phyloP scores from a whole-genome alignment of 2,329 filamentous ascomycete genomes.

The Colletotrichum tropicale region DNA sequence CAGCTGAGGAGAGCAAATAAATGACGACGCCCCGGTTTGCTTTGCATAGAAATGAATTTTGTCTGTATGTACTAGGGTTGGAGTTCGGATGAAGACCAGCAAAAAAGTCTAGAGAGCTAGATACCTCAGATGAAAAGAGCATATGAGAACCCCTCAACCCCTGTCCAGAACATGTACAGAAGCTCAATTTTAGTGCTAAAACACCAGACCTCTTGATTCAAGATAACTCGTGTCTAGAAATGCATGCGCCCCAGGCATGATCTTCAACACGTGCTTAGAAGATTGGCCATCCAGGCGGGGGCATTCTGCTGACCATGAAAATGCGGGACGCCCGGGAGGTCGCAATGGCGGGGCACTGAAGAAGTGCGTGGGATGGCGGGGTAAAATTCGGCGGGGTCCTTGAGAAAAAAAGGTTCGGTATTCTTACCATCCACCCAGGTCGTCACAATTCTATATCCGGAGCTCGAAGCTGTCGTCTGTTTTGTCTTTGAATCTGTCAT shows the following conservation, averaged over 20 bases:
- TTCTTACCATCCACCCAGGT: background rate
- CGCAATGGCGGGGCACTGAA: slow-evolving; percentile 17
- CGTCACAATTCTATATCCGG: background rate
- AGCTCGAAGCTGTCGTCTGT: background rate
- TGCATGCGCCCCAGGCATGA: background rate
- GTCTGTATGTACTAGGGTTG: slow-evolving; percentile 16
- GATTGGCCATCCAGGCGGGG: background rate
- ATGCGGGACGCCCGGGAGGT: slow-evolving; percentile 1
- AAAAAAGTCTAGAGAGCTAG: slow-evolving; percentile 17
- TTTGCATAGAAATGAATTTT: slow-evolving; percentile 3
- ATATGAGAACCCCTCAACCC: background rate
- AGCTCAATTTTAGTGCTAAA: background rate
- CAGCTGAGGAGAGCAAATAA: slow-evolving; percentile 11
- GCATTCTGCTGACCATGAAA: background rate
- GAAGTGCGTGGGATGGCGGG: slow-evolving; percentile 18
- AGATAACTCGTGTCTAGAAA: background rate
- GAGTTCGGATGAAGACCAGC: slow-evolving; percentile 18
- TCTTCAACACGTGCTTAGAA: background rate
- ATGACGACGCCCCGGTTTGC: background rate
- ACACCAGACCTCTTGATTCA: background rate
- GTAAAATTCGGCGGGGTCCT: slow-evolving; percentile 16
- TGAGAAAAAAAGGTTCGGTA: background rate
- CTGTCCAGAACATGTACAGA: background rate
- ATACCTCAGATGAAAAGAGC: slow-evolving; percentile 15
- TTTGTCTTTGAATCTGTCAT: background rate